A percentile compares a stretch with the other conserved stretches of the same genome.
Conservation (phyloP, 2,329 filamentous ascomycete genomes). For the Colletotrichum cereale region DNA sequence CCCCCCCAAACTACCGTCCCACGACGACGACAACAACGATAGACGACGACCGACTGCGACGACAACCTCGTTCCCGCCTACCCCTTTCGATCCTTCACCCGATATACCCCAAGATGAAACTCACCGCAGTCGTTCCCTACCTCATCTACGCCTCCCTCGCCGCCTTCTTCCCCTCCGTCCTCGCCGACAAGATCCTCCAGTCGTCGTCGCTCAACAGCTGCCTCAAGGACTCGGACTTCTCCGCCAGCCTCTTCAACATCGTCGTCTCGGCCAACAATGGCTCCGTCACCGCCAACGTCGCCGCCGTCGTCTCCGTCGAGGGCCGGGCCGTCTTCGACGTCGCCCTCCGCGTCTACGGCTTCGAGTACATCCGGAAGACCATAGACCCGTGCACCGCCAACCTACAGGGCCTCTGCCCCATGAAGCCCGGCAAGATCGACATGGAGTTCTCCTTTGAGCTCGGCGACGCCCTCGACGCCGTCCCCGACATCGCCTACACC, state of each 20-base stretch:
- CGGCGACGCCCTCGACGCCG: constrained; percentile 62
- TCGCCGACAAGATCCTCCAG: constrained; percentile 76
- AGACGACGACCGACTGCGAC: neutral
- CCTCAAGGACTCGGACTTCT: constrained; percentile 86
- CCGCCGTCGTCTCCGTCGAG: constrained; percentile 84
- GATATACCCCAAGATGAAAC: constrained; percentile 11
- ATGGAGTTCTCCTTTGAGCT: constrained; percentile 59
- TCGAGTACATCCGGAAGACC: constrained; percentile 73
- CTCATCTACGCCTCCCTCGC: constrained; percentile 60
- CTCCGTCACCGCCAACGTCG: constrained; percentile 79
- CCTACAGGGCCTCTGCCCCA: constrained; percentile 86
- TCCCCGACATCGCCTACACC: constrained; percentile 82
- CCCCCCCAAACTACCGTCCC: neutral
- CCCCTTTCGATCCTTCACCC: neutral
- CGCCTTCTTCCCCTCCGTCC: constrained; percentile 57
- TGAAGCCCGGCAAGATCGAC: constrained; percentile 85
- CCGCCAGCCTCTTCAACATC: constrained; percentile 90
- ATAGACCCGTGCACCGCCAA: constrained; percentile 81
- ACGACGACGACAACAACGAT: neutral
- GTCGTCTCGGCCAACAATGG: constrained; percentile 81
- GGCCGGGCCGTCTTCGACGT: constrained; percentile 86
- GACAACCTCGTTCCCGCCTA: neutral
- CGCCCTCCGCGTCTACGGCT: constrained; percentile 85
- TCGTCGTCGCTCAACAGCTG: constrained; percentile 89
- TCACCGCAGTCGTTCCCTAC: constrained; percentile 43